Evolutionary conservation across 2,329 filamentous ascomycete species (phyloP), one percentile per base, ranked within the genome.

Genomic region (Trichocomaceae sp.): DNA sequence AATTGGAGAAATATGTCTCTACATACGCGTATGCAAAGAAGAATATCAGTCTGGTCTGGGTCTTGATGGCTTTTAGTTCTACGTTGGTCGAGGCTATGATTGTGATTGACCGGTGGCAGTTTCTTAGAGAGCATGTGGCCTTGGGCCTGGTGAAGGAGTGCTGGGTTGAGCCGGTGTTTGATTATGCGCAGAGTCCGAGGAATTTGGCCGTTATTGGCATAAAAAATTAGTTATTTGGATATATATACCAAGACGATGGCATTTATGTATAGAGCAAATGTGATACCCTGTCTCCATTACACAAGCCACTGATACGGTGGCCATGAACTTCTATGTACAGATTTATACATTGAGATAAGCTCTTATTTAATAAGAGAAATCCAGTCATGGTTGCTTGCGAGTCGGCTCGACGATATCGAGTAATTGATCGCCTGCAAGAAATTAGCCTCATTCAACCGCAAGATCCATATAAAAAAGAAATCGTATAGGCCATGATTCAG

Each of bases 91-190:
- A 99, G 75, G 89, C 90, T 31, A 76, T 95, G 57, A 92, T 99
- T 63, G 90, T 95, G 50, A 83, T 86, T 46, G 93, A 99, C 76
- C 81, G 93, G 46, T 99, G 90, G 88, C 75, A 88, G 58, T 99
- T 86, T 73, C 75, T 99, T 61, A 81, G 77, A 56, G 92, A 99
- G 73, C 88, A 95, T 49, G 51, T 57, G 42, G 42, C 47, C 15
- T 81, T 50, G 12, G 81, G 86, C 42, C 74, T 85, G 6, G 84
- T 90, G 45, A 75, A 81, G 60, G 80, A 87, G 60, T 87, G 85
- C 57, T 99, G 93, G 93, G 91, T 96, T 5, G 90, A 97, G 75
- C 79, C 87, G 0, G 90, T 96, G 4, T 97, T 97, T 74, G 90
- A 95, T 61, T 96, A 95, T 70, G 76, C 74, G 37, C 73, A 87